Percentiles rank a stretch among this genome's conserved stretches.
phyloP scores from a whole-genome alignment of 257 asterid species.

The Plantago major region DNA sequence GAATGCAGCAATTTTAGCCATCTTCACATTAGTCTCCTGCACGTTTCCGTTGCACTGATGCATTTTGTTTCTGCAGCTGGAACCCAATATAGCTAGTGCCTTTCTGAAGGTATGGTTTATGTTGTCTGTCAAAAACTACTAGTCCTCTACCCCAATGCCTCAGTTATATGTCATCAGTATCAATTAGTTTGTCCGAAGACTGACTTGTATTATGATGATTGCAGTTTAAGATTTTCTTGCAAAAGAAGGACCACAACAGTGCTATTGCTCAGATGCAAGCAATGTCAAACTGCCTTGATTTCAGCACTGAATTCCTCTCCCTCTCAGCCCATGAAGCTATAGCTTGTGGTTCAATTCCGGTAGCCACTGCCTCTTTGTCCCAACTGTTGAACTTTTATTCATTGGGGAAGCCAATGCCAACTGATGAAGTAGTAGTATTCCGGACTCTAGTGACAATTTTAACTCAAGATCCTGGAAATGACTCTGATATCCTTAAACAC shows the following conservation, averaged over 20 bases:
- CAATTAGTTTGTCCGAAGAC: constrained; percentile 10
- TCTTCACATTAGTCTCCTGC: constrained; percentile 16
- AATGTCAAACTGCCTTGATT: constrained; percentile 88
- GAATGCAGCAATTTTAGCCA: constrained; percentile 6
- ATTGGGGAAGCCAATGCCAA: constrained; percentile 65
- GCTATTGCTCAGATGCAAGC: constrained; percentile 88
- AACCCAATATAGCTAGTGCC: constrained; percentile 77
- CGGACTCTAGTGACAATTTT: constrained; percentile 72
- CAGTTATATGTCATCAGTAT: constrained; percentile 9
- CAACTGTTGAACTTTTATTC: constrained; percentile 60
- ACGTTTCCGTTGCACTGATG: constrained; percentile 20
- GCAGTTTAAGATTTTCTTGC: constrained; percentile 92
- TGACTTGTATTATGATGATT: constrained; percentile 18
- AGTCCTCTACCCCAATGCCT: constrained; percentile 11
- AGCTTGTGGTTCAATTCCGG: constrained; percentile 67
- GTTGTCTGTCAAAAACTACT: constrained; percentile 7
- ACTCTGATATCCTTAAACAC: constrained; percentile 58
- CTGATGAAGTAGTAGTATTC: constrained; percentile 69
- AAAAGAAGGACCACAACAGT: constrained; percentile 48
- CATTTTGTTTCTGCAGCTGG: constrained; percentile 66
- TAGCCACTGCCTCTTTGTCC: constrained; percentile 71
- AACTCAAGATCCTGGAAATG: constrained; percentile 52
- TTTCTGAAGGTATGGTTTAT: constrained; percentile 77
- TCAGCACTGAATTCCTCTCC: constrained; percentile 84
- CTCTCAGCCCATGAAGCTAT: constrained; percentile 93